These are phyloP conservation scores for Phytophthora crassamura DNA, from an alignment of 352 stramenopile genomes.

Conservation along the genomic window DNA sequence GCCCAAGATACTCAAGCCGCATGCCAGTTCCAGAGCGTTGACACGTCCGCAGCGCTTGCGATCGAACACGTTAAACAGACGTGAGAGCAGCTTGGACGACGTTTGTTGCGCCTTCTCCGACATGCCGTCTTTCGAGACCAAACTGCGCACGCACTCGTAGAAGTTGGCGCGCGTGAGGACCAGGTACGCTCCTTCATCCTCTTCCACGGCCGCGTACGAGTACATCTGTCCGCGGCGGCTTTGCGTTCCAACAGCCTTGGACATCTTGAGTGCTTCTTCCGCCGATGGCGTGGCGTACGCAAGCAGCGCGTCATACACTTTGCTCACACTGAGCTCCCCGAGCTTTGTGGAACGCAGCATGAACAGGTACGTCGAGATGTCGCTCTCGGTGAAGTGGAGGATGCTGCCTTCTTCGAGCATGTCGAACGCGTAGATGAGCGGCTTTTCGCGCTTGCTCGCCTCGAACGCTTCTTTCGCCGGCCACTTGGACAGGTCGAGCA, in stretches of 20 bases:
- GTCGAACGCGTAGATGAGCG: slow-evolving; percentile 86
- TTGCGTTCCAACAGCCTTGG: slow-evolving; percentile 48
- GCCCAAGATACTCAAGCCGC: slow-evolving; percentile 84
- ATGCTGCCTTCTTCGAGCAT: slow-evolving; percentile 86
- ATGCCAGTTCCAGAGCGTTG: slow-evolving; percentile 87
- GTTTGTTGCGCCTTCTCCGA: slow-evolving; percentile 86
- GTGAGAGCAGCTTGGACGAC: slow-evolving; percentile 83
- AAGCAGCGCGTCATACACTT: slow-evolving; percentile 83
- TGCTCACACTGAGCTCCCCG: slow-evolving; percentile 68
- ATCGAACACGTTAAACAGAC: slow-evolving; percentile 89
- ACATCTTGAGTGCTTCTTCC: slow-evolving; percentile 76
- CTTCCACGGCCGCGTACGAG: slow-evolving; percentile 79
- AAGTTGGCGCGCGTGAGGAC: slow-evolving; percentile 83
- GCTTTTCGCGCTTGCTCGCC: slow-evolving; percentile 87
- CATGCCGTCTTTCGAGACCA: slow-evolving; percentile 83
- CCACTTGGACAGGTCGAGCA: slow-evolving; percentile 97
- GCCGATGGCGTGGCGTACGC: slow-evolving; percentile 74
- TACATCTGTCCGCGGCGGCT: slow-evolving; percentile 61
- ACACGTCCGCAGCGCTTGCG: slow-evolving; percentile 82
- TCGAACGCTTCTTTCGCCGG: slow-evolving; percentile 88
- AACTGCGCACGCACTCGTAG: slow-evolving; percentile 86
- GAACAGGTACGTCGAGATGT: slow-evolving; percentile 88
- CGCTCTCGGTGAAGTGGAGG: slow-evolving; percentile 84
- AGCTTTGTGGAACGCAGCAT: slow-evolving; percentile 86
- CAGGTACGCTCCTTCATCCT: slow-evolving; percentile 86